Conservation (phyloP, 371 early-diverging fungal species). For the Basidiobolus heterosporus region DNA sequence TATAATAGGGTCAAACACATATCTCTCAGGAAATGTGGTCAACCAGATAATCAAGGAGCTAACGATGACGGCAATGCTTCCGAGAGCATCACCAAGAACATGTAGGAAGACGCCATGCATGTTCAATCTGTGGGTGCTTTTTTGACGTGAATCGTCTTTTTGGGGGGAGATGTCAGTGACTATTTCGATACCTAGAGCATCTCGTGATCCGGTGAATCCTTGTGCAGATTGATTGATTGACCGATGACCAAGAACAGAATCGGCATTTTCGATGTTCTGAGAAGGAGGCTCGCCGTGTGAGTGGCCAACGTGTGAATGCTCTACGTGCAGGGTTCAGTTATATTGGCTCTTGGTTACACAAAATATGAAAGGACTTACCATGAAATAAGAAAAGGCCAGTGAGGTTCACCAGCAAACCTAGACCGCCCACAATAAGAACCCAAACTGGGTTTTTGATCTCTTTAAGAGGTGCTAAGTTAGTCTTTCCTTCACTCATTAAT, state of each 20-base stretch:
- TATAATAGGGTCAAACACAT: slow-evolving; percentile 64
- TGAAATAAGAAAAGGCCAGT: slow-evolving; percentile 67
- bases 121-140: slow-evolving; percentile 36
- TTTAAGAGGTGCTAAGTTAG: slow-evolving; percentile 5
- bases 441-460: slow-evolving; percentile 51
- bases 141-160: too few species aligned
- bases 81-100: slow-evolving; percentile 87
- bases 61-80: slow-evolving; percentile 78
- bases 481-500: too few species aligned
- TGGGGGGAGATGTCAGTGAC: too few species aligned
- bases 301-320: too few species aligned
- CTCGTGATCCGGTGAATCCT: too few species aligned
- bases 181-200: too few species aligned
- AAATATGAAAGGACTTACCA: slow-evolving; percentile 6
- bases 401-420: slow-evolving; percentile 71
- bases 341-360: too few species aligned
- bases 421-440: slow-evolving; percentile 66
- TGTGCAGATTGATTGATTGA: too few species aligned
- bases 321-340: too few species aligned
- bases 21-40: slow-evolving; percentile 41
- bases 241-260: too few species aligned
- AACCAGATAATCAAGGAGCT: slow-evolving; percentile 68
- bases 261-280: too few species aligned
- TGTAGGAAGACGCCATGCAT: slow-evolving; percentile 90
- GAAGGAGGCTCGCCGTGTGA: too few species aligned